A percentile compares a stretch with the other conserved stretches of the same genome.
Conservation (phyloP, 106 monocot genomes). For the Allium cepa region DNA sequence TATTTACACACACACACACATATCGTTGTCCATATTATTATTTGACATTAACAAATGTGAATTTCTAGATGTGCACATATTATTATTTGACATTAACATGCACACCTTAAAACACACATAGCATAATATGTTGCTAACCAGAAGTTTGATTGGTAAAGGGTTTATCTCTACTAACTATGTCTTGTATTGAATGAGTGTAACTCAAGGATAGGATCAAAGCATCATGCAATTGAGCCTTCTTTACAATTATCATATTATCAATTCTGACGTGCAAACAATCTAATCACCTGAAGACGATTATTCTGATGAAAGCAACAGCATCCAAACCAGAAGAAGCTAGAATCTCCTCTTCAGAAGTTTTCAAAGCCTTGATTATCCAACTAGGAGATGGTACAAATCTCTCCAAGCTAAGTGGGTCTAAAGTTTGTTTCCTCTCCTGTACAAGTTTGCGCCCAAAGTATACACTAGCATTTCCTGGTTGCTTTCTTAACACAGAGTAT, state of each 20-base stretch:
- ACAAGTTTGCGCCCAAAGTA: constrained; percentile 56
- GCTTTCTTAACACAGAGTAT: constrained; percentile 73
- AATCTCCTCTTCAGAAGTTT: constrained; percentile 62
- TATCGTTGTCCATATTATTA: too few relatives aligned
- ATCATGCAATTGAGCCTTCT: too few relatives aligned
- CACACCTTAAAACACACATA: too few relatives aligned
- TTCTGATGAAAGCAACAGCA: constrained; percentile 72
- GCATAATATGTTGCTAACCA: neutral
- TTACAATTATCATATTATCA: too few relatives aligned
- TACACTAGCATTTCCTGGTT: constrained; percentile 57
- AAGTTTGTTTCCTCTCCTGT: constrained; percentile 20
- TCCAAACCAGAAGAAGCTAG: constrained; percentile 58
- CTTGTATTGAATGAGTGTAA: too few relatives aligned
- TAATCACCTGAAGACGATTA: constrained; percentile 73
- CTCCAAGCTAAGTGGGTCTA: constrained; percentile 45
- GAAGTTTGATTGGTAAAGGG: neutral
- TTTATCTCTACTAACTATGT: neutral
- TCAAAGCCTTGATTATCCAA: constrained; percentile 75
- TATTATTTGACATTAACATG: too few relatives aligned
- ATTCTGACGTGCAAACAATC: neutral
- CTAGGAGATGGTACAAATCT: constrained; percentile 79
- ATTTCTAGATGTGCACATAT: too few relatives aligned
- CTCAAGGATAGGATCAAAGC: neutral
- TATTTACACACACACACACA: too few relatives aligned
- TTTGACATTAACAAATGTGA: too few relatives aligned